Conservation (phyloP, 768 basidiomycete genomes). For the Kwoniella sp. region DNA sequence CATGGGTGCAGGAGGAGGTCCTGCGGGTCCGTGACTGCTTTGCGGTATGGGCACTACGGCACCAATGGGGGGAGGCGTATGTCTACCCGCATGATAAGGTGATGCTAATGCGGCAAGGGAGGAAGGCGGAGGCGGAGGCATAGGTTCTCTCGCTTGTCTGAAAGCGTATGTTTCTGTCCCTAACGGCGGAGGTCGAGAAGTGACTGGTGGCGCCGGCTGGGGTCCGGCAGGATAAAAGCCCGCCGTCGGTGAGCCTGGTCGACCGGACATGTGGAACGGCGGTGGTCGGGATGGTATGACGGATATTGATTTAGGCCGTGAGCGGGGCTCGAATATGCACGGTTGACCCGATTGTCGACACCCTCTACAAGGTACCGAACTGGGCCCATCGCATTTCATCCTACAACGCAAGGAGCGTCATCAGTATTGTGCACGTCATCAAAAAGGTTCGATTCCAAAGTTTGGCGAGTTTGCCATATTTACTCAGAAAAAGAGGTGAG, state of each 20-base stretch:
- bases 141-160: conserved; percentile 41
- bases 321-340: conserved; percentile 49
- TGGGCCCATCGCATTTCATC: conserved; percentile 53
- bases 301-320: conserved; percentile 50
- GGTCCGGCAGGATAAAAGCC: conserved; percentile 44
- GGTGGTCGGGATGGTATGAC: conserved; percentile 42
- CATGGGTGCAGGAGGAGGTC: conserved; percentile 15
- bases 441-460: neutral
- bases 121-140: conserved; percentile 43
- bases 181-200: conserved; percentile 25
- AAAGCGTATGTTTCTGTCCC: conserved; percentile 32
- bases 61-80: conserved; percentile 23
- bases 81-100: conserved; percentile 25
- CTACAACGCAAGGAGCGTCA: conserved; percentile 18
- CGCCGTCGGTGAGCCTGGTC: conserved; percentile 35
- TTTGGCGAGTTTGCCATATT: neutral
- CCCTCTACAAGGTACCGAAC: conserved; percentile 45
- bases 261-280: conserved; percentile 35
- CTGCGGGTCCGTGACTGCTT: neutral
- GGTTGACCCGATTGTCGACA: conserved; percentile 42
- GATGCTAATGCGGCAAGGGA: conserved; percentile 33
- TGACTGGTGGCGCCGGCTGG: conserved; percentile 45
- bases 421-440: conserved; percentile 1
- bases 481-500: neutral
- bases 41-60: neutral